phyloP scores from a whole-genome alignment of 805 yeast genomes.

The Saccharomycopsis javanensis region DNA sequence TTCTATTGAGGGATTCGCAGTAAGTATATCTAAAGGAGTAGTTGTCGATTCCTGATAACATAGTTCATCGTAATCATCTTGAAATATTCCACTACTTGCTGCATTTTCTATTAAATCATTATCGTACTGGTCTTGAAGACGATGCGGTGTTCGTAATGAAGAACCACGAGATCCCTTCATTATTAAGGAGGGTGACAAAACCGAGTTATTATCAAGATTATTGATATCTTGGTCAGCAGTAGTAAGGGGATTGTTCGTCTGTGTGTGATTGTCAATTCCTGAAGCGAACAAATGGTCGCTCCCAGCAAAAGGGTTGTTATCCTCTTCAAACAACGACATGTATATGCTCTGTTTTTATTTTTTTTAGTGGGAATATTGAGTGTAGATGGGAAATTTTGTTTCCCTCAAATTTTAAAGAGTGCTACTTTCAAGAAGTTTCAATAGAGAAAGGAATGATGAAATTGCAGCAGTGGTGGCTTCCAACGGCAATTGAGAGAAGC shows the following conservation, averaged over 20 bases:
- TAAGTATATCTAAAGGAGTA: slow-evolving; percentile 10
- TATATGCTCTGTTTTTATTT: not conserved
- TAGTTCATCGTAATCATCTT: not conserved
- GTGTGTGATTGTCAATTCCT: slow-evolving; percentile 24
- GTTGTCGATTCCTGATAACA: slow-evolving; percentile 14
- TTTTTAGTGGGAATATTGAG: too few relatives aligned
- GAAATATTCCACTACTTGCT: not conserved
- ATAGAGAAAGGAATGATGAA: too few relatives aligned
- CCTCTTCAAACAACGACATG: slow-evolving; percentile 26
- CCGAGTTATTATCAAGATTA: not conserved
- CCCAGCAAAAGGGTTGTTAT: slow-evolving; percentile 32
- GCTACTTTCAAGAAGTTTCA: too few relatives aligned
- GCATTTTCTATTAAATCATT: slow-evolving; percentile 15
- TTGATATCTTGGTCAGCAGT: not conserved
- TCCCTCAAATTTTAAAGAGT: too few relatives aligned
- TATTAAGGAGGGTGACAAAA: not conserved
- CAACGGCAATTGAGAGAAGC: too few relatives aligned
- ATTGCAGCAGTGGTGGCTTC: too few relatives aligned
- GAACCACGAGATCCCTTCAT: not conserved
- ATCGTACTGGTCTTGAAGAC: slow-evolving; percentile 15
- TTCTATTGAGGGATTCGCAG: slow-evolving; percentile 3
- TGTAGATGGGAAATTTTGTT: too few relatives aligned
- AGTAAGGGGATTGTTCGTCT: not conserved
- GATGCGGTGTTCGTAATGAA: not conserved
- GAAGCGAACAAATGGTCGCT: slow-evolving; percentile 30